Base-by-base conservation (phyloP, 1,284 basidiomycete genomes). In the Ceraceosorus guamensis region DNA sequence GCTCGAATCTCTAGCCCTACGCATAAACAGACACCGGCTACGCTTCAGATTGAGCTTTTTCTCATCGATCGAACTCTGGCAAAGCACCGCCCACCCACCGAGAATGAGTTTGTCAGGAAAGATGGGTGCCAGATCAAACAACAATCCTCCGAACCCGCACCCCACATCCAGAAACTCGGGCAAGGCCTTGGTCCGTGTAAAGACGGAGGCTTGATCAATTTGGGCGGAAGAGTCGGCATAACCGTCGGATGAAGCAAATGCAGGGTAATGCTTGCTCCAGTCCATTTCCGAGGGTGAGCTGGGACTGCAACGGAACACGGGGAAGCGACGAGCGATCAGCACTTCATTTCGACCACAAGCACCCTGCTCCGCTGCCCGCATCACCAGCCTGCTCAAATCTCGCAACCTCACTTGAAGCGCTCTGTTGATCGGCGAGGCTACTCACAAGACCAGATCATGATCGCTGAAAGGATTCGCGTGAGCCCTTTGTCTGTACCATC, bases 401-500 rank as follows among this genome's bases (percentile, higher is more conserved):
- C 24, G 24, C 24, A 24, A 3, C 24, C 2, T 24, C 24, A 24
- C 41, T 5, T 14, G 24, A 24, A 24, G 24, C 24, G 24, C 24
- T 24, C 24, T 24, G 24, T 2, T 24, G 24, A 7, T 33, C 33
- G 18, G 39, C 6, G 37, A 16, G 5, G 16, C 3, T 14, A 53
- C 59, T 43, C 56, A 82, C 80, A 97, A 98, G 62, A 86, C 85
- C 50, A 99, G 83, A 30, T 84, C 82, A 78, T 98, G 95, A 78
- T 98, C 95, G 11, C 89, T 89, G 78, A 99, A 97, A 1, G 93
- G 93, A 77, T 99, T 99, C 6, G 93, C 92, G 76, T 99, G 93
- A 3, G 93, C 95, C 55, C 95, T 83, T 76, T 99, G 95, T 24
- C 95, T 83, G 78, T 98, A 99, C 78, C 89, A 89, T 71, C 88